Percentiles rank a stretch among this genome's conserved stretches.
These are phyloP conservation scores for Scalesia atractyloides DNA, from an alignment of 129 eudicot species.

Conservation along the genomic window DNA sequence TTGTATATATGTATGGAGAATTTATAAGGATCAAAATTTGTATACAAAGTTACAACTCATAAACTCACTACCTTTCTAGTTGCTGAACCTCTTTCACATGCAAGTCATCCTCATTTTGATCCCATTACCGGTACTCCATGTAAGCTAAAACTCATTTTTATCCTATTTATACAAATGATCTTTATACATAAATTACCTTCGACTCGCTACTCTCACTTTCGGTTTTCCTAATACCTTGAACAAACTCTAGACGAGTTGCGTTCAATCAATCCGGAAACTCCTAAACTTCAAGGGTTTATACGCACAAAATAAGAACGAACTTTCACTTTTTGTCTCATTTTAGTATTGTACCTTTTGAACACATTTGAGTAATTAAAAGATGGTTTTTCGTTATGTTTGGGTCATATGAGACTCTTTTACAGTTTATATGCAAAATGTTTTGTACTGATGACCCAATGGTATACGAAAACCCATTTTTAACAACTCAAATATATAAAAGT, in stretches of 20 bases:
- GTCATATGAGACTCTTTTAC: too few species aligned
- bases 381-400: not conserved
- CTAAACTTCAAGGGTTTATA: not conserved
- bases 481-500: not conserved
- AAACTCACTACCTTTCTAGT: conserved; percentile 17
- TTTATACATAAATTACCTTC: conserved; percentile 12
- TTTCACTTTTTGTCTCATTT: not conserved
- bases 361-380: not conserved
- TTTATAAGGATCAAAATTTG: conserved; percentile 30
- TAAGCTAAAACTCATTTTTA: conserved; percentile 9
- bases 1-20: not conserved
- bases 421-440: not conserved
- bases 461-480: too few species aligned
- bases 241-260: not conserved
- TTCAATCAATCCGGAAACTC: not conserved
- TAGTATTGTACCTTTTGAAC: not conserved
- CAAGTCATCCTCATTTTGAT: not conserved
- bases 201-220: conserved; percentile 2
- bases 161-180: conserved; percentile 16
- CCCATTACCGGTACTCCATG: conserved; percentile 14
- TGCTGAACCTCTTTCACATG: conserved; percentile 14
- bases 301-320: not conserved
- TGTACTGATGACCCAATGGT: not conserved
- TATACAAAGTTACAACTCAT: conserved; percentile 6
- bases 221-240: conserved; percentile 12